Evolutionary conservation across 345 rosid genomes (phyloP), one percentile per base, ranked within the genome.

Genomic region (Euclidium syriacum): DNA sequence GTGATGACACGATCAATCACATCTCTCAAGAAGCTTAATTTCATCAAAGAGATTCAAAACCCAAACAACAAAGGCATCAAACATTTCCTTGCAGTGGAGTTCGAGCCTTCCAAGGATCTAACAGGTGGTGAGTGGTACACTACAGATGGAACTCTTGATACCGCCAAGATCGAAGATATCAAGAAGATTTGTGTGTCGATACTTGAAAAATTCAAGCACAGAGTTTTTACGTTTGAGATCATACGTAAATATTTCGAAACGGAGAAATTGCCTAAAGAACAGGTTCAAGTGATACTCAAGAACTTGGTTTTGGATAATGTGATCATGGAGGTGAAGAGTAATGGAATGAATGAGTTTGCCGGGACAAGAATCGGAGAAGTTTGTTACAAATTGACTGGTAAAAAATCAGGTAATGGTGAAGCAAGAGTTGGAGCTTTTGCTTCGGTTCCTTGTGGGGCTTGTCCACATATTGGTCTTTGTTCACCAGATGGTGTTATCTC

Each of bases 121-220:
- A 84, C 88, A 0, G 97, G 95, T 3, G 97, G 97, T 25, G 76
- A 81, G 4, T 94, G 96, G 95, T 94, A 85, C 62, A 46, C 3
- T 2, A n/a, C n/a, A n/a, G 81, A 79, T 43, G 97, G 97, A 1
- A 54, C 58, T 30, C 88, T 94, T 6, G 81, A 90, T 32, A 41
- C 67, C 0, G 71, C 69, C 14, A 79, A 75, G 40, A 82, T 90
- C 36, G 62, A 69, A 17, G 10, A 48, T 2, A 47, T 87, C 47
- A 87, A 80, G 59, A 39, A 53, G 10, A 35, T 22, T 1, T 94
- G 92, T 41, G 65, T 70, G 32, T 53, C 32, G 67, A 43, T 71
- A 27, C 58, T 89, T 18, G 24, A 43, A 8, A 68, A 35, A 44
- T 56, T 24, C 43, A 34, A 11, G 41, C 4, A 30, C 2, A 76